Percentiles rank a stretch among this genome's conserved stretches.
These are phyloP conservation scores for Volvariella volvacea DNA, from an alignment of 1,284 basidiomycete genomes.

Conservation along the genomic window DNA sequence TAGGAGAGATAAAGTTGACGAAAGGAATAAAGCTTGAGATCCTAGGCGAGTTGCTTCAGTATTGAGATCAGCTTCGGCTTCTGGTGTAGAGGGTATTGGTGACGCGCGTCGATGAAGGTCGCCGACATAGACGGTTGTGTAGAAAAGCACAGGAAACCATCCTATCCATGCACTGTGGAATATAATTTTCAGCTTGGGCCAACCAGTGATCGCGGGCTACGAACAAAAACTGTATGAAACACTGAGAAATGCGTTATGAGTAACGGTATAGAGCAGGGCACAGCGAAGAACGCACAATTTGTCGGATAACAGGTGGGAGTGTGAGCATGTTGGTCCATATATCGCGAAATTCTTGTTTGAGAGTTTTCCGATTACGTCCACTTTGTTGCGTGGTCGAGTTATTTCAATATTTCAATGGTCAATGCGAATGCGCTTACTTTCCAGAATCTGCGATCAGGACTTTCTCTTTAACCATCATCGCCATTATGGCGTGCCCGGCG, in stretches of 20 bases:
- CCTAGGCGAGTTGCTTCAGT: slow-evolving; percentile 77
- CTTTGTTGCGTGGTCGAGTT: slow-evolving; percentile 7
- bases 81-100: slow-evolving; percentile 18
- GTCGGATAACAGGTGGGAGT: slow-evolving; percentile 70
- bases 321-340: slow-evolving; percentile 66
- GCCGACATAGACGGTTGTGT: slow-evolving; percentile 80
- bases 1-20: slow-evolving; percentile 63
- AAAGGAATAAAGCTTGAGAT: slow-evolving; percentile 77
- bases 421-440: too few species aligned
- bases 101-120: slow-evolving; percentile 68
- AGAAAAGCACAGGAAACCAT: slow-evolving; percentile 90
- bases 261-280: not conserved
- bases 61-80: slow-evolving; percentile 25
- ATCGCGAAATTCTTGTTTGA: slow-evolving; percentile 47
- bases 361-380: slow-evolving; percentile 30
- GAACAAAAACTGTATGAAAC: slow-evolving; percentile 83
- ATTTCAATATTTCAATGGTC: too few species aligned
- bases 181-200: not conserved
- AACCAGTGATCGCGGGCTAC: slow-evolving; percentile 18
- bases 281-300: slow-evolving; percentile 58
- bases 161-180: slow-evolving; percentile 63
- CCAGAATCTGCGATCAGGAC: slow-evolving; percentile 40
- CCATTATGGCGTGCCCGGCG: slow-evolving; percentile 49
- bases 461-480: slow-evolving; percentile 69
- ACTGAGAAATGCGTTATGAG: slow-evolving; percentile 35